Base-by-base conservation (phyloP, 345 rosid genomes). In the Citrus hindsii region DNA sequence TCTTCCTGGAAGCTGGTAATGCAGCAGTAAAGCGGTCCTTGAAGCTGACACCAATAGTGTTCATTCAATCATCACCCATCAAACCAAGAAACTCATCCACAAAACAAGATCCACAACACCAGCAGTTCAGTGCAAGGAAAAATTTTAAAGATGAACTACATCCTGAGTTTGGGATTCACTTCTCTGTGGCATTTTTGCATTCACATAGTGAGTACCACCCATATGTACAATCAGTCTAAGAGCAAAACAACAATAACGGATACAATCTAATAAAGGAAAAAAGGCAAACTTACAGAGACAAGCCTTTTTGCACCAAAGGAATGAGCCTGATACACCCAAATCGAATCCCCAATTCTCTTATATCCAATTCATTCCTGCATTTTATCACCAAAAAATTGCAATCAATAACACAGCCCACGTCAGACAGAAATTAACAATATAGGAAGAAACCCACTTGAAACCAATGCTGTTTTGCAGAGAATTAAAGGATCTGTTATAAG, bases 311-410 rank as follows among this genome's bases (percentile, higher is more conserved):
- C 81, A 92, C 98, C 4, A 88, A 85, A 78, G 94, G 94, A 72
- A 96, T 91, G 32, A 96, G 91, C 86, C 98, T 86, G 27, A 94
- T 88, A 66, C 98, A 96, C 1, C 98, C 99, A 76, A 96, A 96
- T 38, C 87, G 97, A 85, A 96, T 84, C 61, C 93, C 99, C 74
- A 96, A 73, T 76, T 94, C 94, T 76, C 94, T 91, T 3, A 89
- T 60, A 83, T 91, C 97, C 70, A 95, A 75, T 56, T 89, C 90
- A 67, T 85, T 85, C 89, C 99, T 95, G 66, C 71, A 82, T 40
- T 51, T 71, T 24, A 64, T 4, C 32, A 61, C 38, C 63, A 66
- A 12, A 12, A 46, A 14, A 64, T 76, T 74, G 60, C 40, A 67
- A 10, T 24, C 66, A 77, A 46, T 14, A 58, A 37, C 24, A 75